A percentile compares a stretch with the other conserved stretches of the same genome.
Evolutionary conservation across 2,329 filamentous ascomycete genomes (phyloP).

Genomic region (Cercospora brassicicola): DNA sequence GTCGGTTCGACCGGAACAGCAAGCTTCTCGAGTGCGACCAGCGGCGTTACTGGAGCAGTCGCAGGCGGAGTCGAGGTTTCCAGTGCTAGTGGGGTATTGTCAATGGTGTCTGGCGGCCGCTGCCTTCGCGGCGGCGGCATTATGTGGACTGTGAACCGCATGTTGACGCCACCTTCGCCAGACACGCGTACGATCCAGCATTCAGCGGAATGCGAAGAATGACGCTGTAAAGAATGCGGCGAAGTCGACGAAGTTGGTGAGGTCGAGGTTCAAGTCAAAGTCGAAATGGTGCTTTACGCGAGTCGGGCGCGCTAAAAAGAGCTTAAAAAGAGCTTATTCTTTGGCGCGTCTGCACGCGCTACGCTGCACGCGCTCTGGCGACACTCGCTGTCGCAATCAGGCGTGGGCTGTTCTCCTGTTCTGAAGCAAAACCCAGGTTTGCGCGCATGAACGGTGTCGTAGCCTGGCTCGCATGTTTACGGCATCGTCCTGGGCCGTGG

Average conservation of each 20-base stretch:
- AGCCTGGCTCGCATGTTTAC: background rate
- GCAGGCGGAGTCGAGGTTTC: background rate
- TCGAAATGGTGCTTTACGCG: background rate
- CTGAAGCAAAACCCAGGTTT: background rate
- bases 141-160: conserved; percentile 14
- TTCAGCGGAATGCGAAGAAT: background rate
- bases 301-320: background rate
- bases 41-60: background rate
- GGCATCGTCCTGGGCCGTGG: background rate
- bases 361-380: background rate
- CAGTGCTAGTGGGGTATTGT: background rate
- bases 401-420: background rate
- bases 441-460: background rate
- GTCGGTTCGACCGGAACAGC: conserved; percentile 4
- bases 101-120: background rate
- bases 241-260: background rate
- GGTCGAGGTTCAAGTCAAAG: background rate
- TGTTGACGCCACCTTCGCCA: background rate
- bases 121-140: conserved; percentile 8
- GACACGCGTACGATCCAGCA: background rate
- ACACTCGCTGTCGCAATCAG: background rate
- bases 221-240: background rate
- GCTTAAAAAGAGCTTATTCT: background rate
- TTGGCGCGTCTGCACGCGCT: background rate
- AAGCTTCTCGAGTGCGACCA: background rate